phyloP scores from a whole-genome alignment of 164 flowering plant species.

The Malania oleifera region DNA sequence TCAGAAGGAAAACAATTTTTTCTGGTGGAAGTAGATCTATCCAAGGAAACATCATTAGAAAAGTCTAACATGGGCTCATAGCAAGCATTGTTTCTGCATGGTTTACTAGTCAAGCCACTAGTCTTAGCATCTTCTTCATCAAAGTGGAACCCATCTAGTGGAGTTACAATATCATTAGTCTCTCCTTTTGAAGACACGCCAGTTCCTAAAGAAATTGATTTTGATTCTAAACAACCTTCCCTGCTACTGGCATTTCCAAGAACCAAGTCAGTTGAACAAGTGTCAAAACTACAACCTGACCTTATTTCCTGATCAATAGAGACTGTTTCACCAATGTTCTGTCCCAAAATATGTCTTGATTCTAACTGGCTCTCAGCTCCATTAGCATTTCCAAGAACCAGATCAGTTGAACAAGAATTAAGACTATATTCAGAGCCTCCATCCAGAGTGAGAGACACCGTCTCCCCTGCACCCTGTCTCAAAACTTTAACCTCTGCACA shows the following conservation, averaged over 20 bases:
- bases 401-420: neutral
- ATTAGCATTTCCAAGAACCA: neutral
- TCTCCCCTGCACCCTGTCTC: neutral
- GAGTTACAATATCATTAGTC: neutral
- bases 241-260: constrained; percentile 12
- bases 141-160: constrained; percentile 7
- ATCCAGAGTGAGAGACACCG: neutral
- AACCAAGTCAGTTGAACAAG: constrained; percentile 17
- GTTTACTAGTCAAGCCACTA: neutral
- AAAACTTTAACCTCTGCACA: neutral
- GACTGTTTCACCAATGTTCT: neutral
- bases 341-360: neutral
- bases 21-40: neutral
- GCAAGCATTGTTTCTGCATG: neutral
- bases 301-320: neutral
- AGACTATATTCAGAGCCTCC: neutral
- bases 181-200: constrained; percentile 1
- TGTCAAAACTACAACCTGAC: neutral
- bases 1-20: constrained; percentile 4
- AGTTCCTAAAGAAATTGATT: neutral
- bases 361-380: neutral
- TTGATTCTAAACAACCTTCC: constrained; percentile 1
- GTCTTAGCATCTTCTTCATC: neutral
- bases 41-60: constrained; percentile 1
- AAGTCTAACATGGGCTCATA: neutral